Base-by-base conservation (phyloP, 495 filamentous ascomycete species). In the Saxophila tyrrhenica region DNA sequence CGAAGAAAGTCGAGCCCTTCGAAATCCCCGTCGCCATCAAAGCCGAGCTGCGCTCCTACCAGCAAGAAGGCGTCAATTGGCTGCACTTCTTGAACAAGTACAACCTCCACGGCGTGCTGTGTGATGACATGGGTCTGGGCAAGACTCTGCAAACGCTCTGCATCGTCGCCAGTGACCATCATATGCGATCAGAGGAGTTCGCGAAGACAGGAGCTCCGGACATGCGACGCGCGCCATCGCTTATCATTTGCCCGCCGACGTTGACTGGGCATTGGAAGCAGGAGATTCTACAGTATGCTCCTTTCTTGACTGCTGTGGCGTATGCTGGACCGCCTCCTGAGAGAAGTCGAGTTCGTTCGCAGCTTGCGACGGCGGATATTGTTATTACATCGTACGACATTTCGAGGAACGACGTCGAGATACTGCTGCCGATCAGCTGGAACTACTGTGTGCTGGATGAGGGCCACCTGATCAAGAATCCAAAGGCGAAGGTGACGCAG, bases 261-360 rank as follows among this genome's bases (percentile, higher is more conserved):
- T 78, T 98, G n/a, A 96, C 92, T 11, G 92, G 92, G 8, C 92
- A 98, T 69, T 98, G 92, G 92, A 87, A 95, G 68, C 92, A 97
- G 63, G 92, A 98, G 67, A 88, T 98, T 64, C 85, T 84, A 63
- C 81, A 86, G 32, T 98, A 92, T 62, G 94, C 92, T 1, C 92
- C 92, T 7, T 98, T 98, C 77, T 77, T 98, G 21, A 82, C 78
- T 38, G 85, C 85, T 50, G 82, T 89, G 25, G 82, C 89, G 8
- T 98, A 95, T 63, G 89, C 95, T 52, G 92, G 92, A 2, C 83
- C 87, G 13, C 88, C 92, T 5, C 71, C 78, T 8, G 87, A 95
- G 65, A 83, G 92, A 52, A 74, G 78, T 35, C 77, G 78, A 42
- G 70, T 90, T 46, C 80, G 81, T 61, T 73, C 77, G 49, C 69